Evolutionary conservation across 2,329 filamentous ascomycete genomes (phyloP), one percentile per base, ranked within the genome.

Genomic region (Ceratocystis variospora): DNA sequence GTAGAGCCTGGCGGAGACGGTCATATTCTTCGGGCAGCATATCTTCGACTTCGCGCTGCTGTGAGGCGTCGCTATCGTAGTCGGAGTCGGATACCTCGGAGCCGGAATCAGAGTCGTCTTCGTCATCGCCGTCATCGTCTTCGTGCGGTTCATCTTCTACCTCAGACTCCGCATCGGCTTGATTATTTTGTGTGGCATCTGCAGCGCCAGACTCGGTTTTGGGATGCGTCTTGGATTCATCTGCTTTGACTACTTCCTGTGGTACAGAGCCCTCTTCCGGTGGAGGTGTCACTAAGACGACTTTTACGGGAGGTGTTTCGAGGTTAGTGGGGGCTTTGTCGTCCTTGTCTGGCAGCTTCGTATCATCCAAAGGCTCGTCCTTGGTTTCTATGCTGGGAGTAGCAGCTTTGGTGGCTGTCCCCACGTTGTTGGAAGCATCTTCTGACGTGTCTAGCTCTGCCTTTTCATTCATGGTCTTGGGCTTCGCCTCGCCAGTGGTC

Each of bases 401-500:
- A 10, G n/a, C 46, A 10, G 46, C 19, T 22, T 48, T 48, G 19
- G 19, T 19, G 19, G 3, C n/a, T 8, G 8, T 10, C 48, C 12
- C 48, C 3, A 15, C 7, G 10, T 53, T 53, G 10, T 15, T 3
- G 48, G 48, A 15, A 10, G 22, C 48, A 28, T 71, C 69, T 0
- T 72, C 70, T 1, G 71, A 68, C 1, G 69, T 68, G 0, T 69
- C 66, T 37, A 61, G 65, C 10, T 70, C 68, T 46, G 72, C 70
- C 4, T 72, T 70, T 4, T 72, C 71, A 0, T 72, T 71, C 0
- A 72, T 71, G 0, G 72, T 71, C 0, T 71, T 71, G 0, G 71
- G 70, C 71, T 71, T 1, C 59, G 75, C 73, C 33, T 73, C 70
- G 33, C 75, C 73, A 2, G 73, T 25, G 12, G 61, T 28, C 48